Evolutionary conservation across 768 basidiomycete species (phyloP), one percentile per base, ranked within the genome.

Genomic region (Boletus tylopilopsis): DNA sequence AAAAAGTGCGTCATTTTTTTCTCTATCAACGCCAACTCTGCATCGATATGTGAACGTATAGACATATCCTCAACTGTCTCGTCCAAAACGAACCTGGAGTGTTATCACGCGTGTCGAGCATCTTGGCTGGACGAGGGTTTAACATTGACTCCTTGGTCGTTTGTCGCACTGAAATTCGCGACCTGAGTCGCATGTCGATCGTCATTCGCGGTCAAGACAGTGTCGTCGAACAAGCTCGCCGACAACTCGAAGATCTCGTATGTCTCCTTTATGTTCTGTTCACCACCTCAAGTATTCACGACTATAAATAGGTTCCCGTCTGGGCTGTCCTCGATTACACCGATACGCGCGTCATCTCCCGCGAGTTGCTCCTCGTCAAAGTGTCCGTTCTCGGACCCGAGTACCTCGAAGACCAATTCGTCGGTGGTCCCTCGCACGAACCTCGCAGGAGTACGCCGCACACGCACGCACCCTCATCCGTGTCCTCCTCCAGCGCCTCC

Each of bases 291-390:
- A 30, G 29, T 48, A 34, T 32, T 43, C 30, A 43, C 39, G 13
- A 5, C 7, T 21, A 21, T 21, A 19, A 30, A 7, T 43, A 96
- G 95, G 94, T 99, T 23, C 96, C 95, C 42, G 96, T 99, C 5
- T 99, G 96, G 96, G 96, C 95, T 24, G 96, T 99, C 27, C 77
- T 99, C 52, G 94, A 99, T 71, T 99, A 98, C 68, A 97, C 95
- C 18, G 80, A 94, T 53, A 98, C 94, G 21, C 82, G 79, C 49
- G 84, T 86, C 24, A 95, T 99, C 67, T 80, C 87, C 56, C 89
- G 96, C 59, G 96, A 99, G 70, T 79, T 98, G 13, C 79, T 98
- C 27, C 86, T 99, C 56, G 90, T 87, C 64, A 99, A 99, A 66
- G 84, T 99, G 4, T 98, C 96, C 50, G 95, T 94, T 63, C 85